Percentiles rank a stretch among this genome's conserved stretches.
Conservation (phyloP, 75 land plant species). For the Pinus tabuliformis region DNA sequence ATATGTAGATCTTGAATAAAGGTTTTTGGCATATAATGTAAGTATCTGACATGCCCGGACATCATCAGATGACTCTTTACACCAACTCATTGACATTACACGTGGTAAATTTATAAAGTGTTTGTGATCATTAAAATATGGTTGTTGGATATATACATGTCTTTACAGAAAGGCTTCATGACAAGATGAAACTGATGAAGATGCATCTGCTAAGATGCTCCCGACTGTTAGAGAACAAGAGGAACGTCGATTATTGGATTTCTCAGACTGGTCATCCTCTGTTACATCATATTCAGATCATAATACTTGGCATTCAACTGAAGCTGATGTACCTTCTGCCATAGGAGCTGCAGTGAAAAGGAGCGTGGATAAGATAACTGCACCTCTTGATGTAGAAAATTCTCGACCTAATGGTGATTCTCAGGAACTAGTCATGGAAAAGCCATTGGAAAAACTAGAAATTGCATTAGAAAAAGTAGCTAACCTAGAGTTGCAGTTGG, state of each 20-base stretch:
- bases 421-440: constrained; percentile 19
- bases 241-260: constrained; percentile 60
- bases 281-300: constrained; percentile 32
- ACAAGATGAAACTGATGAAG: background rate
- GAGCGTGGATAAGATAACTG: constrained; percentile 19
- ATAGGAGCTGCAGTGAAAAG: constrained; percentile 23
- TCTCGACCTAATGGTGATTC: constrained; percentile 11
- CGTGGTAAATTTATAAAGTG: too few species aligned
- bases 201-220: constrained; percentile 4
- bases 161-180: too few species aligned
- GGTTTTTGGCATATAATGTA: too few species aligned
- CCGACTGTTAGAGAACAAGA: constrained; percentile 33
- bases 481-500: constrained; percentile 26
- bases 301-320: constrained; percentile 24
- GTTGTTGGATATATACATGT: too few species aligned
- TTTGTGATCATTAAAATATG: too few species aligned
- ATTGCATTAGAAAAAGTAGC: constrained; percentile 37
- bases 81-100: too few species aligned
- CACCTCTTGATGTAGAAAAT: constrained; percentile 19
- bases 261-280: constrained; percentile 50
- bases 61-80: too few species aligned
- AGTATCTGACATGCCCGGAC: too few species aligned
- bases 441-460: constrained; percentile 25
- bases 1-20: too few species aligned
- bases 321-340: constrained; percentile 17